Percentiles rank a stretch among this genome's conserved stretches.
phyloP scores from a whole-genome alignment of 2,329 filamentous ascomycete species.

The Camptophora hylomeconis region DNA sequence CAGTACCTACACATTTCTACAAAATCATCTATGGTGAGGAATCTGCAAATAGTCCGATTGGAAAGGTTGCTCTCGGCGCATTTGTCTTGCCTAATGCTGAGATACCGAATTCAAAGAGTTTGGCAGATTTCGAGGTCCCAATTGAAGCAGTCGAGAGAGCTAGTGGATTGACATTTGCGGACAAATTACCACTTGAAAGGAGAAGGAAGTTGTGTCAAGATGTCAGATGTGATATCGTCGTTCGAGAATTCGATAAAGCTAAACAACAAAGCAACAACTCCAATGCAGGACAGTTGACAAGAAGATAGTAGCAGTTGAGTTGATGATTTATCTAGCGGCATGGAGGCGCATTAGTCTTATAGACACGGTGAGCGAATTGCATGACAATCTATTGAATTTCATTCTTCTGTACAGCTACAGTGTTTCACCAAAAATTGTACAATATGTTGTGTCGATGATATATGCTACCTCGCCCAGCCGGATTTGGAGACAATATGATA shows the following conservation, averaged over 20 bases:
- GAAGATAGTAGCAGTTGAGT: no score
- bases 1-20: constrained; percentile 97
- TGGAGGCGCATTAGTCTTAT: no score
- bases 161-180: constrained; percentile 80
- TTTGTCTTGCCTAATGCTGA: constrained; percentile 89
- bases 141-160: constrained; percentile 85
- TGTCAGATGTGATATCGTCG: constrained; percentile 66
- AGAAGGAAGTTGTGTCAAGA: constrained; percentile 75
- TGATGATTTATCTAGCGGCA: no score
- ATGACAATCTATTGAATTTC: no score
- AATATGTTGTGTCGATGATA: no score
- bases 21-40: constrained; percentile 97
- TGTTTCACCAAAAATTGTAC: no score
- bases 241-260: constrained; percentile 61
- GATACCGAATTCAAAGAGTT: constrained; percentile 76
- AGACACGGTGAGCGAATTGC: no score
- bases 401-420: no score
- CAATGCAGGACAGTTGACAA: constrained; percentile 2
- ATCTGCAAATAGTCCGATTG: constrained; percentile 41
- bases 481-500: no score
- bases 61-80: constrained; percentile 76
- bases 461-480: no score
- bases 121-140: constrained; percentile 89
- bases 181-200: constrained; percentile 59
- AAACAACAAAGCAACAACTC: constrained; percentile 33